Conservation (phyloP, 176 grass and related monocot species). For the Calamus simplicifolius region DNA sequence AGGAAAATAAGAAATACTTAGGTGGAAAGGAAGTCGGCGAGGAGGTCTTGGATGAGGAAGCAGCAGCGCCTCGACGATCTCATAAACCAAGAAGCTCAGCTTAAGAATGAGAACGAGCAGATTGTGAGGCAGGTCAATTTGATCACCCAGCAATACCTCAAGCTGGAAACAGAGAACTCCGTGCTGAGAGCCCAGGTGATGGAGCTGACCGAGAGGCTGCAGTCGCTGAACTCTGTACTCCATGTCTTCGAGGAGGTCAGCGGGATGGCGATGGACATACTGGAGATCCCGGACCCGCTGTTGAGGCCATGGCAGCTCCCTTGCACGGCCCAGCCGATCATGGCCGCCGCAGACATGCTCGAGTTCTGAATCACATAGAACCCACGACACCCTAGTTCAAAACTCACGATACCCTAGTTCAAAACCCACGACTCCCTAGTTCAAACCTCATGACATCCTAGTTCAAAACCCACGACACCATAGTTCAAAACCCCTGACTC, state of each 20-base stretch:
- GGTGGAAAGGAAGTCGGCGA: background rate
- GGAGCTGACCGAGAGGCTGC: background rate
- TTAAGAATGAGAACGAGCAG: too few relatives aligned
- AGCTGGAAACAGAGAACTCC: constrained; percentile 3
- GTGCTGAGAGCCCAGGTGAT: constrained; percentile 5
- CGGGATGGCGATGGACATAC: constrained; percentile 58
- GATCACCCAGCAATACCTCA: background rate
- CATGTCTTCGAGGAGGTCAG: constrained; percentile 18
- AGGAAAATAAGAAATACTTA: constrained; percentile 27
- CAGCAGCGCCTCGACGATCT: too few relatives aligned
- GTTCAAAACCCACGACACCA: too few relatives aligned
- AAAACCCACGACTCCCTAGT: too few relatives aligned
- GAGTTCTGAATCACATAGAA: constrained; percentile 18
- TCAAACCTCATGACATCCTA: too few relatives aligned
- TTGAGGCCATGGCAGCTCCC: constrained; percentile 29
- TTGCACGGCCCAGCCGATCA: constrained; percentile 16
- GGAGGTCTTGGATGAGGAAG: too few relatives aligned
- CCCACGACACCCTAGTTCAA: too few relatives aligned
- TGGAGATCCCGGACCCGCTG: constrained; percentile 35
- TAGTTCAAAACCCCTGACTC: too few relatives aligned
- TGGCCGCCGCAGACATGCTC: constrained; percentile 17
- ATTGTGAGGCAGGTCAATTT: constrained; percentile 2
- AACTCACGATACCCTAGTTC: too few relatives aligned
- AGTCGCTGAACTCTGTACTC: constrained; percentile 13
- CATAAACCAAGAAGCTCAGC: too few relatives aligned